A percentile compares a stretch with the other conserved stretches of the same genome.
phyloP scores from a whole-genome alignment of 192 early-diverging fungal genomes.

The Umbelopsis isabellina region DNA sequence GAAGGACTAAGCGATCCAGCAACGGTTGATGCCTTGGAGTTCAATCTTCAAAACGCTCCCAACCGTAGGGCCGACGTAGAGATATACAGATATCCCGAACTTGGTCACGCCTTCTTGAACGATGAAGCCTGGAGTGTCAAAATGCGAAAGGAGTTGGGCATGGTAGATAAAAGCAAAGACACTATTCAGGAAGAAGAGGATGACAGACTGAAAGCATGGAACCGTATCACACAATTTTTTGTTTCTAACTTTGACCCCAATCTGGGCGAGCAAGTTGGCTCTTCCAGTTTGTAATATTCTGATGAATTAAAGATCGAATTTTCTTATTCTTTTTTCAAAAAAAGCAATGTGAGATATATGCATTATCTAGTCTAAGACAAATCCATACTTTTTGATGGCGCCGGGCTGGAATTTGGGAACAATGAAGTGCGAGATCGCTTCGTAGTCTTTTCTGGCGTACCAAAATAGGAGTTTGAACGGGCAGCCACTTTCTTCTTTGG shows the following conservation, averaged over 20 bases:
- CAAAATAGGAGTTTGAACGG: conserved; percentile 2
- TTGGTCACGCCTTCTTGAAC: conserved; percentile 47
- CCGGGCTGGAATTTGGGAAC: not conserved
- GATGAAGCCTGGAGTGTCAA: conserved; percentile 37
- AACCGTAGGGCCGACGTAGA: conserved; percentile 19
- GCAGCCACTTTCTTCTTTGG: not conserved
- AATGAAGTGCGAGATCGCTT: not conserved
- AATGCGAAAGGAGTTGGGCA: conserved; percentile 41
- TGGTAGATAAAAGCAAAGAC: conserved; percentile 35
- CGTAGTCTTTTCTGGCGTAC: not conserved
- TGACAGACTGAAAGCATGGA: conserved; percentile 34
- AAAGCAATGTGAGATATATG: too few species aligned
- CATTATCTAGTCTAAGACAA: not conserved
- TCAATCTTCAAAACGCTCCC: conserved; percentile 16
- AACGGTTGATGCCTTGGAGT: conserved; percentile 29
- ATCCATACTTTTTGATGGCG: not conserved
- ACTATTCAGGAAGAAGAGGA: conserved; percentile 31
- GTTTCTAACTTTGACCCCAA: not conserved
- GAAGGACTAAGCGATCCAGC: conserved; percentile 39
- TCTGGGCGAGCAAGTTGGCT: not conserved
- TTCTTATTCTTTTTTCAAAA: too few species aligned
- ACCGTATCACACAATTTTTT: conserved; percentile 34
- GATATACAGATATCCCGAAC: conserved; percentile 38
- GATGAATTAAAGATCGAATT: too few species aligned
- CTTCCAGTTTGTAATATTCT: not conserved